Evolutionary conservation across 345 rosid genomes (phyloP).

Genomic region (Turritis glabra): DNA sequence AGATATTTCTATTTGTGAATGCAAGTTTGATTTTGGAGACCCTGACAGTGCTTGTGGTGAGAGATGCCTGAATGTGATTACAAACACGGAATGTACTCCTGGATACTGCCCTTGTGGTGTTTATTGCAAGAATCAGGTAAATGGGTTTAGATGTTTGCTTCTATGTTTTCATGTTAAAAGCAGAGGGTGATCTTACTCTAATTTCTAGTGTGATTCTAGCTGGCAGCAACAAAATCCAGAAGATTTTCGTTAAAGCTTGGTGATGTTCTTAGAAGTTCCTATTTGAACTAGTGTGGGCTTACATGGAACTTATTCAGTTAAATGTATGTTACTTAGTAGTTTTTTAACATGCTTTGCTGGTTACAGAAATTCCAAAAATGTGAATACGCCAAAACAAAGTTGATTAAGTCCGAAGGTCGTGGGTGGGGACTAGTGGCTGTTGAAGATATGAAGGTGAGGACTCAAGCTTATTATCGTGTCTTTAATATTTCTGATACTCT

Average conservation of each 20-base stretch:
- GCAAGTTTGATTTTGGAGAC: slow-evolving; percentile 67
- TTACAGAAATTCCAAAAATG: slow-evolving; percentile 81
- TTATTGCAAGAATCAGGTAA: slow-evolving; percentile 85
- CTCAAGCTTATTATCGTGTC: slow-evolving; percentile 3
- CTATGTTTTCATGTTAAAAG: neutral
- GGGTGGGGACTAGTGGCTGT: slow-evolving; percentile 92
- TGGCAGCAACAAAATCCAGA: neutral
- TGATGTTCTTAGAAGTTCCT: neutral
- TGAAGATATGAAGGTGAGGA: slow-evolving; percentile 74
- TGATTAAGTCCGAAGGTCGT: slow-evolving; percentile 75
- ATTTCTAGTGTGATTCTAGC: neutral
- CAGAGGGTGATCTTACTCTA: neutral
- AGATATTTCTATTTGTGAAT: slow-evolving; percentile 83
- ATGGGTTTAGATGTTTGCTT: neutral
- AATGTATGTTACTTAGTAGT: slow-evolving; percentile 15
- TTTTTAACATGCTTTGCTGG: neutral
- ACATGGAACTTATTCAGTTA: neutral
- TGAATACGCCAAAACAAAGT: slow-evolving; percentile 74
- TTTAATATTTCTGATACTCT: neutral
- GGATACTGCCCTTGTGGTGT: slow-evolving; percentile 76
- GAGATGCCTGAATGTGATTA: slow-evolving; percentile 79
- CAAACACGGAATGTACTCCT: slow-evolving; percentile 90
- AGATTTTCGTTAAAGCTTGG: neutral
- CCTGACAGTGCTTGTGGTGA: slow-evolving; percentile 88
- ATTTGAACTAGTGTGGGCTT: neutral